Evolutionary conservation across 148 eudicot genomes (phyloP), one percentile per base, ranked within the genome.

Genomic region (Rheum nobile): DNA sequence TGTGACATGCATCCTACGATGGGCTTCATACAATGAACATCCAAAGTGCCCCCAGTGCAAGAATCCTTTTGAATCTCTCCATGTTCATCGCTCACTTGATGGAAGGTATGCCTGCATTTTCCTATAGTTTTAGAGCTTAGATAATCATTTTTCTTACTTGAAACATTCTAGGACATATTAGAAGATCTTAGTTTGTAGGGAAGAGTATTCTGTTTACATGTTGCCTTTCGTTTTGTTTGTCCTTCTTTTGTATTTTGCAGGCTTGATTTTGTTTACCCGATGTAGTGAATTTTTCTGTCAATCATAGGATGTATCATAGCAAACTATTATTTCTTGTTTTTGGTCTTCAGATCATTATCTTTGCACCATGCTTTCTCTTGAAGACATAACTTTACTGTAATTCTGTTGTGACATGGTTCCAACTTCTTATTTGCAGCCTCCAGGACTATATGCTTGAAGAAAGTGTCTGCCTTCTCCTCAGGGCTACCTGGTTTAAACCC

Each of bases 31-130:
- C 83, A 88, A 82, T 78, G 91, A 88, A 61, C 85, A 79, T 75
- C 91, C 98, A 11, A 91, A 87, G 38, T 93, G 98, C 79, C 98
- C 98, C 44, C 95, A 91, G 80, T 93, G 98, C 83, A 93, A 93
- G 74, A 78, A 85, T 84, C 97, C 92, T 54, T 93, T 93, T 80
- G 94, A 85, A 78, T 83, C 82, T 71, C 91, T 93, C 52, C 78
- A 80, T 67, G 67, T 93, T 72, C 98, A 91, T 77, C 92, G 92
- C 28, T 77, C 90, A 1, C 94, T 91, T 75, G 98, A 93, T 91
- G 94, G 98, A 68, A 88, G 92, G 98, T 93, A 80, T 65, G 59
- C 35, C 16, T 8, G 22, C 39, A 21, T 14, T 22, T n/a, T 41
- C 19, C 17, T 71, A 39, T 9, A 4, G 47, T 71, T 71, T 57